Evolutionary conservation across 495 filamentous ascomycete species (phyloP).

Genomic region (Aspergillus olivimuriae): DNA sequence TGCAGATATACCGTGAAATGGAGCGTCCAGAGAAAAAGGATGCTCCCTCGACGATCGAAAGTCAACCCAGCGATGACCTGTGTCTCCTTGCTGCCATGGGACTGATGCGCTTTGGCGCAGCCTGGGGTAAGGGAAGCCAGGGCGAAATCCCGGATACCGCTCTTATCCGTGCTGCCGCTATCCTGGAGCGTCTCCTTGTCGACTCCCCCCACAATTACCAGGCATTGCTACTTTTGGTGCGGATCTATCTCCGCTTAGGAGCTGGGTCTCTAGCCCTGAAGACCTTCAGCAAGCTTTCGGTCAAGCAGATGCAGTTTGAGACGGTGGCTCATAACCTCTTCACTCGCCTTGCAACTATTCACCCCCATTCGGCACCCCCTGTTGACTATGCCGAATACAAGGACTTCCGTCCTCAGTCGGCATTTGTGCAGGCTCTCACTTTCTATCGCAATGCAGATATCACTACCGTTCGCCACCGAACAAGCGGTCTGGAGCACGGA

Average conservation of each 20-base stretch:
- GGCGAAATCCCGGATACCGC: slow-evolving; percentile 25
- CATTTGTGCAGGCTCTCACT: slow-evolving; percentile 35
- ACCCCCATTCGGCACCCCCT: slow-evolving; percentile 40
- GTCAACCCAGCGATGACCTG: slow-evolving; percentile 51
- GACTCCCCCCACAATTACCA: slow-evolving; percentile 55
- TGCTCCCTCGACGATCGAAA: slow-evolving; percentile 40
- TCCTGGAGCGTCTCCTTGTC: slow-evolving; percentile 43
- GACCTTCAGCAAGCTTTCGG: slow-evolving; percentile 47
- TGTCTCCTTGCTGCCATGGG: slow-evolving; percentile 52
- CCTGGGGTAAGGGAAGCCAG: slow-evolving; percentile 13
- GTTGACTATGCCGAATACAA: slow-evolving; percentile 36
- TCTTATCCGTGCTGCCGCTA: slow-evolving; percentile 44
- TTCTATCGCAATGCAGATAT: slow-evolving; percentile 33
- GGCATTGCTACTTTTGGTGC: slow-evolving; percentile 47
- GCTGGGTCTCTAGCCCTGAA: slow-evolving; percentile 47
- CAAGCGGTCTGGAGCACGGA: slow-evolving; percentile 30
- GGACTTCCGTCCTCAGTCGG: slow-evolving; percentile 37
- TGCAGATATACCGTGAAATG: slow-evolving; percentile 37
- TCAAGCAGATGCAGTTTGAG: slow-evolving; percentile 58
- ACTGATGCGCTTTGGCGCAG: slow-evolving; percentile 36
- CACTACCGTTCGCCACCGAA: slow-evolving; percentile 27
- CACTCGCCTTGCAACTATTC: slow-evolving; percentile 52
- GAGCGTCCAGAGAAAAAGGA: slow-evolving; percentile 13
- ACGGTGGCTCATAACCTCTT: slow-evolving; percentile 52
- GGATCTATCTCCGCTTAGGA: slow-evolving; percentile 49